These are phyloP conservation scores for Isoetes engelmannii DNA, from an alignment of 83 land plant species.

Conservation along the genomic window DNA sequence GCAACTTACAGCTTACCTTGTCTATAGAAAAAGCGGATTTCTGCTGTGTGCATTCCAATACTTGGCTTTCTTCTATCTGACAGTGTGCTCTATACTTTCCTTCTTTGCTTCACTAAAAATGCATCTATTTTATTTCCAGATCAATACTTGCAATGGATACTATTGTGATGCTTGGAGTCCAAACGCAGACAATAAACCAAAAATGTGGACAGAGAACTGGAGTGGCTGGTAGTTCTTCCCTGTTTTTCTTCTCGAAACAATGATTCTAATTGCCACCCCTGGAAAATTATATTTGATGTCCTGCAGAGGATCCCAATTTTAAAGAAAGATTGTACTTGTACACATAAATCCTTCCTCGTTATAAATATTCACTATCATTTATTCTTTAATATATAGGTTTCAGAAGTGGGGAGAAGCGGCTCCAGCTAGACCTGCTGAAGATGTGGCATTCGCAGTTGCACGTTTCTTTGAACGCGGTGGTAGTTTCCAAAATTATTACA, in stretches of 20 bases:
- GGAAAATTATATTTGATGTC: too few relatives aligned
- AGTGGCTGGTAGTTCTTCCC: slow-evolving; percentile 69
- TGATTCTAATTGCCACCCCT: too few relatives aligned
- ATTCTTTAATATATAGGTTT: background rate
- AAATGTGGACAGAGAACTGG: slow-evolving; percentile 98
- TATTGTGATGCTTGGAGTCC: slow-evolving; percentile 89
- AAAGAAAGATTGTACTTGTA: too few relatives aligned
- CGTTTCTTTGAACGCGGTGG: slow-evolving; percentile 26
- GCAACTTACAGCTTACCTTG: too few relatives aligned
- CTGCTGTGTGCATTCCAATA: too few relatives aligned
- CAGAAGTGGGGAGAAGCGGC: slow-evolving; percentile 17
- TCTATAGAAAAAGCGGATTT: too few relatives aligned
- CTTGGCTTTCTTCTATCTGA: too few relatives aligned
- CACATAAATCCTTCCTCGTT: too few relatives aligned
- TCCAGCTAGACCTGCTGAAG: slow-evolving; percentile 19
- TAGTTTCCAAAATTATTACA: slow-evolving; percentile 25
- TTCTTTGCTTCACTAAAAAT: background rate
- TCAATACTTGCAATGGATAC: slow-evolving; percentile 95
- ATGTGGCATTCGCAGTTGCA: slow-evolving; percentile 26
- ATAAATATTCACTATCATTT: too few relatives aligned
- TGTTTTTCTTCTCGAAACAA: background rate
- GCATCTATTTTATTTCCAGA: slow-evolving; percentile 31
- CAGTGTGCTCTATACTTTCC: too few relatives aligned
- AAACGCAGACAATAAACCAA: slow-evolving; percentile 63
- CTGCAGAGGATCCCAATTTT: too few relatives aligned